Base-by-base conservation (phyloP, 495 filamentous ascomycete genomes). In the Delitschia confertaspora region DNA sequence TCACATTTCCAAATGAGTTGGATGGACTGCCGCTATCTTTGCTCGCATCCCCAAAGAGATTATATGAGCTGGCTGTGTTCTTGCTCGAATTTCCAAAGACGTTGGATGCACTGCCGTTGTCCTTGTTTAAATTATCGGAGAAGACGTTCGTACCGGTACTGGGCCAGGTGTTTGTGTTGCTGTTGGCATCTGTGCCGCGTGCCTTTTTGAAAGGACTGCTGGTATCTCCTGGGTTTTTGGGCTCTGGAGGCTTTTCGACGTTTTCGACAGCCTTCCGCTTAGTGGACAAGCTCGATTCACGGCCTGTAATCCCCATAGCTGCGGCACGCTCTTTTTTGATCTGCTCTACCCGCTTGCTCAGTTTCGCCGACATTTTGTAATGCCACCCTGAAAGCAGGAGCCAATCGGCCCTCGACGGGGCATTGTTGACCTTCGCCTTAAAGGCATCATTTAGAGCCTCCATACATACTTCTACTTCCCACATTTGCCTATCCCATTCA, bases 191-290 rank as follows among this genome's bases (percentile, higher is more conserved):
- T 32, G 33, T 21, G 31, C 14, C 10, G 13, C 21, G 38, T 24
- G n/a, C 13, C 14, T 6, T 34, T 34, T 10, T 16, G 6, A 10
- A 16, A 34, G 7, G 32, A 16, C 32, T 34, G 38, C 19, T 2
- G 47, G 39, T 14, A 38, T 21, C 14, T 21, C 14, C 14, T 21
- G 18, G 13, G 24, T 4, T 20, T 19, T 16, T 17, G 23, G 23
- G 11, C 5, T 5, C 23, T 37, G 14, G 26, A 32, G 1, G n/a
- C n/a, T n/a, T n/a, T n/a, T n/a, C 7, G 10, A 16, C 4, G 3
- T 38, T 33, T n/a, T 50, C 38, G 10, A 6, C 23, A 8, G 31
- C 31, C 14, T 45, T 51, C 6, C 47, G 47, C 19, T 51, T 51
- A 11, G 29, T 34, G 26, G 47, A 50, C 1, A 50, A 24, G 11